Percentiles rank a stretch among this genome's conserved stretches.
phyloP scores from a whole-genome alignment of 495 filamentous ascomycete genomes.

The Penicillium chermesinum region DNA sequence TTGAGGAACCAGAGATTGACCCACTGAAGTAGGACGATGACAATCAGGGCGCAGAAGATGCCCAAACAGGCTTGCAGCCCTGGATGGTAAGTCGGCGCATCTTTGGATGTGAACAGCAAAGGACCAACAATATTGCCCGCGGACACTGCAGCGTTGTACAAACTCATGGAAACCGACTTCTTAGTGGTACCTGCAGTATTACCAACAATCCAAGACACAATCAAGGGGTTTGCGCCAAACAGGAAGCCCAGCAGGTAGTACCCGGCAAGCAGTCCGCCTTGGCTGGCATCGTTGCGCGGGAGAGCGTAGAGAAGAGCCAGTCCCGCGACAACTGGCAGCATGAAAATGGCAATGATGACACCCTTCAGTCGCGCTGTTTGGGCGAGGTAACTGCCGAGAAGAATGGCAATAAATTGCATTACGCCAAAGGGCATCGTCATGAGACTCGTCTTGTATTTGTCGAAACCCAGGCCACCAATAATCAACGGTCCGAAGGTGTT shows the following conservation, averaged over 20 bases:
- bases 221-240: constrained; percentile 47
- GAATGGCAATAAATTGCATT: constrained; percentile 41
- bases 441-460: constrained; percentile 49
- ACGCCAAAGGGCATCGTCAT: constrained; percentile 49
- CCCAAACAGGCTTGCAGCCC: constrained; percentile 51
- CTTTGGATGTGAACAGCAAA: constrained; percentile 37
- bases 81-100: constrained; percentile 47
- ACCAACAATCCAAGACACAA: constrained; percentile 47
- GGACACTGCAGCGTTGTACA: constrained; percentile 40
- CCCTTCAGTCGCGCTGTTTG: constrained; percentile 49
- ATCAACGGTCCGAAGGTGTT: constrained; percentile 59
- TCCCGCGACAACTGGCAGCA: constrained; percentile 53
- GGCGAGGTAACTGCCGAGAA: constrained; percentile 41
- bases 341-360: constrained; percentile 39
- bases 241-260: constrained; percentile 62
- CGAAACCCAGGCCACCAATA: constrained; percentile 53
- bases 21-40: constrained; percentile 46
- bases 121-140: constrained; percentile 48
- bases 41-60: constrained; percentile 51
- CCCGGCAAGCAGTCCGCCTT: constrained; percentile 45
- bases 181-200: constrained; percentile 49
- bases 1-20: constrained; percentile 50
- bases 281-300: constrained; percentile 32
- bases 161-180: constrained; percentile 50
- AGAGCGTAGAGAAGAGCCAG: constrained; percentile 52